A percentile compares a stretch with the other conserved stretches of the same genome.
phyloP scores from a whole-genome alignment of 768 basidiomycete genomes.

The Kondoa subrosea region DNA sequence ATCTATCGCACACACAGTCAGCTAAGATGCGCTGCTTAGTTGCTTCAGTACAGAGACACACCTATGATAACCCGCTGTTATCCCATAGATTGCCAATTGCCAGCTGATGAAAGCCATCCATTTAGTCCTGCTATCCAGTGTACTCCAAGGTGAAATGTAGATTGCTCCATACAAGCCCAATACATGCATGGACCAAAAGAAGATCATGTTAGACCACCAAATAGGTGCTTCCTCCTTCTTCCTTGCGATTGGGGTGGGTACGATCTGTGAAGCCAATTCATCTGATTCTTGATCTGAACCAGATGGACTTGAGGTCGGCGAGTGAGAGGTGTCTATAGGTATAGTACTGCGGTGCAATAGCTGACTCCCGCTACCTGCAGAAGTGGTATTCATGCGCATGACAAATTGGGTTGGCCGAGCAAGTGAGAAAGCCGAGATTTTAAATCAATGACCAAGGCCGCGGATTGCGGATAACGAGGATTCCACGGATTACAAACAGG shows the following conservation, averaged over 20 bases:
- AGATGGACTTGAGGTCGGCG: too few species aligned
- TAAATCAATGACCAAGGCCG: too few species aligned
- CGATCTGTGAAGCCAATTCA: not conserved
- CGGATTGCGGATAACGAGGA: too few species aligned
- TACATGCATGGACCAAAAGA: conserved; percentile 15
- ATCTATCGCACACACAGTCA: not conserved
- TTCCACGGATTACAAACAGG: too few species aligned
- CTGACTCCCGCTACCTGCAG: too few species aligned
- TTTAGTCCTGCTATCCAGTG: conserved; percentile 2
- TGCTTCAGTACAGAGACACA: conserved; percentile 55
- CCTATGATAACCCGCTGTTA: conserved; percentile 30
- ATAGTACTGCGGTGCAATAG: too few species aligned
- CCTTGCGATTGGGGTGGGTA: not conserved
- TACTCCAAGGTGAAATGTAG: conserved; percentile 4
- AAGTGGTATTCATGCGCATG: too few species aligned
- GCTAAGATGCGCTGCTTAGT: too few species aligned
- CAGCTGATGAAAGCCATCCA: conserved; percentile 36
- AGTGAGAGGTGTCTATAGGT: too few species aligned
- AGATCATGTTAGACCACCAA: conserved; percentile 13
- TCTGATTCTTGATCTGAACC: too few species aligned
- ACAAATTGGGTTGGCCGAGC: too few species aligned
- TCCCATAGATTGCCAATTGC: conserved; percentile 58
- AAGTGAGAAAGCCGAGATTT: too few species aligned
- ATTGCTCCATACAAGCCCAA: not conserved
- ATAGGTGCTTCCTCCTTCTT: conserved; percentile 2